Evolutionary conservation across 108 stramenopile genomes (phyloP).

Genomic region (Schizochytrium sp.): DNA sequence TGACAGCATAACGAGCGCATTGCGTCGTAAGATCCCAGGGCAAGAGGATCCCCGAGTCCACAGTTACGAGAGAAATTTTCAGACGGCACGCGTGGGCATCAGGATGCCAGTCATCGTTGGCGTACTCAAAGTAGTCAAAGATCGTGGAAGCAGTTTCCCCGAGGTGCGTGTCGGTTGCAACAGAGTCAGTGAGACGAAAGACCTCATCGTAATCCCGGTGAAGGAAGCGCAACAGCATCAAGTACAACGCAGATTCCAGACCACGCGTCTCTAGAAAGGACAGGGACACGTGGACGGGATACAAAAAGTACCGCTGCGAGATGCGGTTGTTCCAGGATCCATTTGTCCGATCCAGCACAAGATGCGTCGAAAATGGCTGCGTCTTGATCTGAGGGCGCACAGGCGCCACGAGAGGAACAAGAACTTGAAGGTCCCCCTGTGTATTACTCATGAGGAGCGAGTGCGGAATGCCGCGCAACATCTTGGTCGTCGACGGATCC

Average conservation of each 20-base stretch:
- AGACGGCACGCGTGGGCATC: slow-evolving; percentile 35
- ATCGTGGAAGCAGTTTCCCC: slow-evolving; percentile 2
- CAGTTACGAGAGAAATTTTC: slow-evolving; percentile 30
- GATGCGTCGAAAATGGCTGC: slow-evolving; percentile 21
- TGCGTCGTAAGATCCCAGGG: slow-evolving; percentile 32
- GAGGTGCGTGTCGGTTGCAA: slow-evolving; percentile 23
- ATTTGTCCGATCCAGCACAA: slow-evolving; percentile 18
- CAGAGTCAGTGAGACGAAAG: slow-evolving; percentile 20
- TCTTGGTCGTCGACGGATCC: neutral
- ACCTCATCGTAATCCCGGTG: slow-evolving; percentile 30
- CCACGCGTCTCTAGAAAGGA: slow-evolving; percentile 18
- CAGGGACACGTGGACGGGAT: slow-evolving; percentile 30
- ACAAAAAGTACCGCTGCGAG: slow-evolving; percentile 26
- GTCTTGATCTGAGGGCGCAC: neutral
- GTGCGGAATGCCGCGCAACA: slow-evolving; percentile 29
- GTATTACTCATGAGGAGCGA: slow-evolving; percentile 25
- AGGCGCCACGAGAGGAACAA: slow-evolving; percentile 23
- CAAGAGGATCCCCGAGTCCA: slow-evolving; percentile 4
- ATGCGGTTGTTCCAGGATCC: neutral
- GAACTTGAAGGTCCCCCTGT: slow-evolving; percentile 26
- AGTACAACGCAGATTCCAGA: slow-evolving; percentile 25
- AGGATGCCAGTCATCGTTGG: slow-evolving; percentile 32
- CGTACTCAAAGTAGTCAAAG: neutral
- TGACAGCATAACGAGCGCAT: slow-evolving; percentile 19
- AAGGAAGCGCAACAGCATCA: slow-evolving; percentile 30